phyloP scores from a whole-genome alignment of 345 rosid genomes.

The Schrenkiella parvula region DNA sequence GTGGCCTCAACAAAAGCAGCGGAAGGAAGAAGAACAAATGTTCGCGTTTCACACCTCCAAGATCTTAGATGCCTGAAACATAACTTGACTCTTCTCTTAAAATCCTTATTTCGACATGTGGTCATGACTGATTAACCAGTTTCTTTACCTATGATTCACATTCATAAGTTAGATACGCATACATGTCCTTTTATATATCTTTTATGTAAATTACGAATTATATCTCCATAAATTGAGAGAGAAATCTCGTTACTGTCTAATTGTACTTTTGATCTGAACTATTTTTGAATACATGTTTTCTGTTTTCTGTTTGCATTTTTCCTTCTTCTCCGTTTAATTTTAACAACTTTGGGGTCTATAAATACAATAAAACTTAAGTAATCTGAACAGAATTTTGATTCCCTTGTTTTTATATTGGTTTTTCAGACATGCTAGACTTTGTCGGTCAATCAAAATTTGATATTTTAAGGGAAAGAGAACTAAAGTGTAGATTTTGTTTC shows the following conservation, averaged over 20 bases:
- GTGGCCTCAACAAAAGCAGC: slow-evolving; percentile 52
- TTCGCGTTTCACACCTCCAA: slow-evolving; percentile 45
- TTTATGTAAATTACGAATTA: background rate
- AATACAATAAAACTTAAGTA: background rate
- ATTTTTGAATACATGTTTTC: background rate
- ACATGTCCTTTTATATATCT: background rate
- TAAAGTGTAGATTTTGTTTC: background rate
- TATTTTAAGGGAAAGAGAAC: background rate
- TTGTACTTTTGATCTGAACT: background rate
- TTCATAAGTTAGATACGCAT: background rate
- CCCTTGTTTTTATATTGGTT: background rate
- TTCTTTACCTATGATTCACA: background rate
- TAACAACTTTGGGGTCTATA: background rate
- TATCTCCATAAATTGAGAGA: background rate
- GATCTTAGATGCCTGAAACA: slow-evolving; percentile 30
- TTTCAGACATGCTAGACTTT: background rate
- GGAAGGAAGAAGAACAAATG: slow-evolving; percentile 52
- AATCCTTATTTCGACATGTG: background rate
- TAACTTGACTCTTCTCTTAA: background rate
- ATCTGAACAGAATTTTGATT: too few relatives aligned
- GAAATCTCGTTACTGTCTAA: background rate
- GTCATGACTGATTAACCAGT: background rate
- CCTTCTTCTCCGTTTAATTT: background rate
- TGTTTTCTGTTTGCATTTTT: background rate
- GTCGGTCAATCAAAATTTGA: background rate